Base-by-base conservation (phyloP, 108 stramenopile species). In the Pinguiococcus pyrenoidosus region DNA sequence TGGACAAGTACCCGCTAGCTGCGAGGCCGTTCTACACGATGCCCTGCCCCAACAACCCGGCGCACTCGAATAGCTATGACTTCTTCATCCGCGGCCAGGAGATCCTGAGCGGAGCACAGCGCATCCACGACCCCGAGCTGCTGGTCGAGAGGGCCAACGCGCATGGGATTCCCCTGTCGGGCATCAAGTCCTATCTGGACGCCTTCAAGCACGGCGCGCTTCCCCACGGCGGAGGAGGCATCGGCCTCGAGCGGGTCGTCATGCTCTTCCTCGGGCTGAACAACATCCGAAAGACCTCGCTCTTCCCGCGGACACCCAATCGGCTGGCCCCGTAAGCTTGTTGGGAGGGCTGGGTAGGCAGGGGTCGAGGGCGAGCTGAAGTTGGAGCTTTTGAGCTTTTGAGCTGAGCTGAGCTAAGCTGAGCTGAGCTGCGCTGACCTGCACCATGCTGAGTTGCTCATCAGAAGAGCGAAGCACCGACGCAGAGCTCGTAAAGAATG, bases 11-110 rank as follows among this genome's bases (percentile, higher is more conserved):
- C 68, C 97, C 97, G 9, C 58, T 96, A 18, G 41, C 71, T 13
- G 89, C 92, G 28, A 78, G 97, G 35, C 94, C 97, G 14, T 99
- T 99, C 62, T 99, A 99, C 75, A 91, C 92, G 29, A 99, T 99
- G 97, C 94, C 92, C 26, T 80, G 83, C 57, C 91, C 94, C 2
- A 68, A 78, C 29, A 55, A 71, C 61, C 56, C 70, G 4, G 44
- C 45, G 32, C 55, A 34, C 26, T 49, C 48, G 54, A 99, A 99
- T 64, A 75, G 72, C 56, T 99, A 88, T 50, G 97, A 99, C 64
- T 82, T 99, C 55, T 96, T 99, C 74, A 94, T 99, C 59, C 86
- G 97, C 29, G 93, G 92, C 3, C 89, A 99, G 74, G 97, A 99
- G 74, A 99, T 99, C 54, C 53, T 93, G 14, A 90, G 88, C 20